Percentiles rank a stretch among this genome's conserved stretches.
Conservation (phyloP, 148 eudicot species). For the Silene uniflora region DNA sequence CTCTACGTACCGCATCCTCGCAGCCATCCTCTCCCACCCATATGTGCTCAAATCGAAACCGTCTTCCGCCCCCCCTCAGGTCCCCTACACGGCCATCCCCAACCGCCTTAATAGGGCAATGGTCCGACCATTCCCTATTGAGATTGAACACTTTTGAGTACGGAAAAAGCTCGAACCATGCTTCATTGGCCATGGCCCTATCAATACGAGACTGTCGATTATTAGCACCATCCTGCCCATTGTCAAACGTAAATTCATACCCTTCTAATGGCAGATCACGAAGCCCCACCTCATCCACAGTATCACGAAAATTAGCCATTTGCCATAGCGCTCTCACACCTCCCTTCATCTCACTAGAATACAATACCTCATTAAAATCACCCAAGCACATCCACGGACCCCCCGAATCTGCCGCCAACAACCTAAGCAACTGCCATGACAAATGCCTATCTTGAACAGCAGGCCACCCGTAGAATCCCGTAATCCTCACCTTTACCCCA, state of each 20-base stretch:
- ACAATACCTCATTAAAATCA: too few relatives aligned
- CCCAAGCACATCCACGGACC: too few relatives aligned
- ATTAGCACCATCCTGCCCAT: neutral
- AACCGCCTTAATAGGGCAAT: neutral
- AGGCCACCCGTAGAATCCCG: too few relatives aligned
- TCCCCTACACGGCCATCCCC: neutral
- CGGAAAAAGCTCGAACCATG: neutral
- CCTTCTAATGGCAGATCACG: neutral
- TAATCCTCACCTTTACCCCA: too few relatives aligned
- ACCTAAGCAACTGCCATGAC: too few relatives aligned
- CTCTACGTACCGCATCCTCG: neutral
- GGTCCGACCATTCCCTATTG: neutral
- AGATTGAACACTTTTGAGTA: neutral
- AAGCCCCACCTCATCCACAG: neutral
- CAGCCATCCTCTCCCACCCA: neutral
- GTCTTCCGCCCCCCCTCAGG: too few relatives aligned
- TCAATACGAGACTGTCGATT: neutral
- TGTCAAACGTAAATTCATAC: conserved; percentile 1
- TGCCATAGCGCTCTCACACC: neutral
- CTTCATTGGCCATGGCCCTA: neutral
- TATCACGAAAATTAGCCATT: neutral
- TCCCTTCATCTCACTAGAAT: too few relatives aligned
- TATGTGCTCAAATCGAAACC: neutral
- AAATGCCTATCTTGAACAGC: too few relatives aligned
- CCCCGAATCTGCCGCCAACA: too few relatives aligned